A percentile compares a stretch with the other conserved stretches of the same genome.
Evolutionary conservation across 2,329 filamentous ascomycete genomes (phyloP).

Genomic region (Lachnellula arida): DNA sequence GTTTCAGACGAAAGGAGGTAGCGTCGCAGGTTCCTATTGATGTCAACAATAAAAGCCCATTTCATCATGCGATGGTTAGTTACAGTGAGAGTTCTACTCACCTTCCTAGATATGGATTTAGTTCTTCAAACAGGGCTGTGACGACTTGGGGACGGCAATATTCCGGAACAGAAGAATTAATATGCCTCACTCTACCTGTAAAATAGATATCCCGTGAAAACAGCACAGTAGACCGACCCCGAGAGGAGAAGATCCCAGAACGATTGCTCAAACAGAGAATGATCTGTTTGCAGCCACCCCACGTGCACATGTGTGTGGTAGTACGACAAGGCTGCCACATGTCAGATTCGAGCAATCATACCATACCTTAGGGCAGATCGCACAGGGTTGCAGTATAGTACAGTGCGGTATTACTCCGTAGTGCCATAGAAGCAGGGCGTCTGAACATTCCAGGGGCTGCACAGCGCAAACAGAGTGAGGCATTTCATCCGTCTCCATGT

Average conservation of each 20-base stretch:
- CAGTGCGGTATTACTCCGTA: not conserved
- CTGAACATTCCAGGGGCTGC: not conserved
- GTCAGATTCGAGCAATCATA: not conserved
- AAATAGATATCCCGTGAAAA: not conserved
- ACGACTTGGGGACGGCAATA: not conserved
- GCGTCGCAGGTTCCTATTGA: not conserved
- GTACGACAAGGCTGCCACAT: conserved; percentile 1
- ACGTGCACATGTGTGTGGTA: not conserved
- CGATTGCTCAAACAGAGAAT: not conserved
- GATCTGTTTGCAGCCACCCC: not conserved
- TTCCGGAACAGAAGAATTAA: not conserved
- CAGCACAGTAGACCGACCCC: not conserved
- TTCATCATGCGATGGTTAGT: not conserved
- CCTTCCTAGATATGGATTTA: not conserved
- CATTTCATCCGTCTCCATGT: not conserved
- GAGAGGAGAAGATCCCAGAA: not conserved
- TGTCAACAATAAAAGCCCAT: not conserved
- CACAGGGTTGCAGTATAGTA: too few species aligned
- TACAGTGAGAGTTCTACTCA: not conserved
- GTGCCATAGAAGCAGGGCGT: not conserved
- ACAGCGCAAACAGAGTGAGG: conserved; percentile 1
- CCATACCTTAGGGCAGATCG: not conserved
- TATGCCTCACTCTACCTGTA: not conserved
- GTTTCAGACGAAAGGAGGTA: not conserved
- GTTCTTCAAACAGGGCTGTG: not conserved